Conservation (phyloP, 2,329 filamentous ascomycete species). For the Stenocarpella maydis region DNA sequence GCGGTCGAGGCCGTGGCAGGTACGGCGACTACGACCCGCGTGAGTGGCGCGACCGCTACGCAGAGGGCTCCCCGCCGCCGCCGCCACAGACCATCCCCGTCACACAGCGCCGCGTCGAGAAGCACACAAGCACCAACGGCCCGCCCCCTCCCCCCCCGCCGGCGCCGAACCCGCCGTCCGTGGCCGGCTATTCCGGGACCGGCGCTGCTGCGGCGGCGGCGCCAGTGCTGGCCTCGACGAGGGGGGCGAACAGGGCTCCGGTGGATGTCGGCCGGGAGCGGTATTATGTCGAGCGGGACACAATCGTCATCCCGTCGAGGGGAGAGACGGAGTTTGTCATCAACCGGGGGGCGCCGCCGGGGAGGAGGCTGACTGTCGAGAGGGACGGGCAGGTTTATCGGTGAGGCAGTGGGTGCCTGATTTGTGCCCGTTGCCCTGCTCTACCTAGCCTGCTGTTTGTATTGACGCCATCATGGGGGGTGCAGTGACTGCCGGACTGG, state of each 20-base stretch:
- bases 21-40: conserved; percentile 27
- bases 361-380: conserved; percentile 19
- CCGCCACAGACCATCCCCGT: not conserved
- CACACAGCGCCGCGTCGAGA: conserved; percentile 22
- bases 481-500: not conserved
- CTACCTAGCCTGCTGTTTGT: not conserved
- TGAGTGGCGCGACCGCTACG: conserved; percentile 23
- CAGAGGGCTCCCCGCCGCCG: not conserved
- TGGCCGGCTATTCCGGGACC: conserved; percentile 2
- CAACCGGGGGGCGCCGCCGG: conserved; percentile 24
- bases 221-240: conserved; percentile 10
- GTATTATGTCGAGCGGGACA: conserved; percentile 31
- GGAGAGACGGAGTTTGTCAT: conserved; percentile 27
- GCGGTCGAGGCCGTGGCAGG: not conserved
- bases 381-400: conserved; percentile 27
- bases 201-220: not conserved
- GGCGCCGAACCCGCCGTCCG: conserved; percentile 21
- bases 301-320: conserved; percentile 29
- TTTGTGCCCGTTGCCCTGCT: too few relatives aligned
- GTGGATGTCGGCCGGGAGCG: not conserved
- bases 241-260: not conserved
- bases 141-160: not conserved
- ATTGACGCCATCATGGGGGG: not conserved
- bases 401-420: not conserved
- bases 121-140: not conserved